phyloP scores from a whole-genome alignment of 2,329 filamentous ascomycete genomes.

The Aspergillus sp. region DNA sequence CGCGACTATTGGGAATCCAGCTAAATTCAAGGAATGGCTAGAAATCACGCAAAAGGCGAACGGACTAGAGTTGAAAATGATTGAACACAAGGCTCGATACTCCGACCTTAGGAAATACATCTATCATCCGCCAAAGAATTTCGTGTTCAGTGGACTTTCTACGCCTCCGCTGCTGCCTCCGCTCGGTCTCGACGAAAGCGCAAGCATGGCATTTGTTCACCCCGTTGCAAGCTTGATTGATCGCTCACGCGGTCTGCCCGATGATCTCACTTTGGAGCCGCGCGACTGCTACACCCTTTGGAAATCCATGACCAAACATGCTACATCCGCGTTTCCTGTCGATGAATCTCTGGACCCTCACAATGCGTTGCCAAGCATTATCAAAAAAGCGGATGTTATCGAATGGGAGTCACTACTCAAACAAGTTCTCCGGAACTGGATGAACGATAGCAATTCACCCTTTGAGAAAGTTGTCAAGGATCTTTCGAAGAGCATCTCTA shows the following conservation, averaged over 20 bases:
- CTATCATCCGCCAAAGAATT: slow-evolving; percentile 58
- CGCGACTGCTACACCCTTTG: slow-evolving; percentile 72
- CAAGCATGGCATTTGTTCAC: slow-evolving; percentile 65
- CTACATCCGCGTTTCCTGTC: slow-evolving; percentile 58
- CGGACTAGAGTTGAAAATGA: slow-evolving; percentile 68
- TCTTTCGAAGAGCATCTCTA: slow-evolving; percentile 34
- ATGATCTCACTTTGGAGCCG: slow-evolving; percentile 71
- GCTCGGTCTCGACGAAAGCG: slow-evolving; percentile 54
- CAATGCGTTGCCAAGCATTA: slow-evolving; percentile 55
- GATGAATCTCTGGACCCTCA: slow-evolving; percentile 30
- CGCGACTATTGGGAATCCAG: slow-evolving; percentile 76
- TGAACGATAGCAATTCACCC: slow-evolving; percentile 58
- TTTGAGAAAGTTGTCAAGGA: slow-evolving; percentile 58
- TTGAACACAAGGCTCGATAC: slow-evolving; percentile 71
- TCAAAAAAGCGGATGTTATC: slow-evolving; percentile 69
- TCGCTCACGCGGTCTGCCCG: slow-evolving; percentile 64
- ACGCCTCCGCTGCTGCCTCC: slow-evolving; percentile 22
- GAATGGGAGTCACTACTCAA: slow-evolving; percentile 69
- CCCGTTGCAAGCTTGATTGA: slow-evolving; percentile 68
- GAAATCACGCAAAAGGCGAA: slow-evolving; percentile 65
- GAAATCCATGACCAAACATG: slow-evolving; percentile 64
- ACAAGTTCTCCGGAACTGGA: slow-evolving; percentile 61
- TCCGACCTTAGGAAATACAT: slow-evolving; percentile 78
- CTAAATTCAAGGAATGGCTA: slow-evolving; percentile 72
- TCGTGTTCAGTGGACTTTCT: slow-evolving; percentile 59